Conservation (phyloP, 306 rosid species). For the Pyrus pyrifolia region DNA sequence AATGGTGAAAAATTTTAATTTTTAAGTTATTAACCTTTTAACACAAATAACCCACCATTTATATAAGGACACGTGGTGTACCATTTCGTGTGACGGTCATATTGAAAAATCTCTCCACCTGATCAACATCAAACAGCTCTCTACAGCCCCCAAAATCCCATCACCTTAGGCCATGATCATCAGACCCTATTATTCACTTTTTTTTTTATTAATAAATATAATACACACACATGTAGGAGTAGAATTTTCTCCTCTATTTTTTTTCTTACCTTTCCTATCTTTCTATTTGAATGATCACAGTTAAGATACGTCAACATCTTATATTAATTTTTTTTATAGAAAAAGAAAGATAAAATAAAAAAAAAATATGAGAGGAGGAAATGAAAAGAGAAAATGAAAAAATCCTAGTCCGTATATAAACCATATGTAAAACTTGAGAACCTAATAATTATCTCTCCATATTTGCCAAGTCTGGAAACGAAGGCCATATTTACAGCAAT, state of each 20-base stretch:
- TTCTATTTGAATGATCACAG: too few relatives aligned
- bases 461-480: conserved; percentile 27
- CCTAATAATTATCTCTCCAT: conserved; percentile 20
- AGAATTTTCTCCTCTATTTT: rapidly evolving
- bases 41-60: too few relatives aligned
- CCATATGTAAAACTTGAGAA: background rate
- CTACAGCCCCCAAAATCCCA: background rate
- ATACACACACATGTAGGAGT: too few relatives aligned
- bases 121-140: background rate
- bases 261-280: rapidly evolving
- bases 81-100: too few relatives aligned
- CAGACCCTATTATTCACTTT: background rate
- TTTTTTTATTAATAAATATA: too few relatives aligned
- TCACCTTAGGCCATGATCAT: background rate
- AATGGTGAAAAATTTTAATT: too few relatives aligned
- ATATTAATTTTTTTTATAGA: too few relatives aligned
- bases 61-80: too few relatives aligned
- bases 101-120: background rate
- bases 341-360: too few relatives aligned
- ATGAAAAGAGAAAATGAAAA: rapidly evolving
- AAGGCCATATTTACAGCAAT: background rate
- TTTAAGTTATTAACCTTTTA: too few relatives aligned
- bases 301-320: rapidly evolving
- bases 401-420: too few relatives aligned
- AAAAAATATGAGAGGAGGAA: too few relatives aligned